Evolutionary conservation across 164 flowering plant species (phyloP), one percentile per base, ranked within the genome.

Genomic region (Tetrastigma voinierianum): DNA sequence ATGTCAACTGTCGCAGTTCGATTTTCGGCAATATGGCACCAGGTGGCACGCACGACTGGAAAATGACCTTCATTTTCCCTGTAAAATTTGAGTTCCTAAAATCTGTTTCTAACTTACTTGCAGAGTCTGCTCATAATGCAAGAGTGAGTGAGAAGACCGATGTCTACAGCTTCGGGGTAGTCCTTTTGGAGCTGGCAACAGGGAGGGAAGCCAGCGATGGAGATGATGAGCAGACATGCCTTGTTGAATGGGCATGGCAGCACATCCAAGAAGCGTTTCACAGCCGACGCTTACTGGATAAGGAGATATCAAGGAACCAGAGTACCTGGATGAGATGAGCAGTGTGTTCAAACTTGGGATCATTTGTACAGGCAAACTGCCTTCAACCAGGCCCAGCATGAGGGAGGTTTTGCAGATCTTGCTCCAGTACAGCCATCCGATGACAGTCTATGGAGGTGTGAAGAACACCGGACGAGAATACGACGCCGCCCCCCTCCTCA

Each of bases 21-120:
- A 76, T n/a, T n/a, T n/a, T 84, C 32, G 96, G 96, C 10, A 88
- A 88, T 80, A 79, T 88, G 10, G 94, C 94, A 47, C 94, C 96
- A 58, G 96, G 96, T 87, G 40, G 6, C 0, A 32, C 6, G 40
- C 40, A 32, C 3, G 40, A 12, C 32, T 16, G 0, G 4, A 16
- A 46, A 15, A 17, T 14, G 53, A 51, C 18, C 53, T 51, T 59
- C 16, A 19, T 40, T 21, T 24, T 47, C 14, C 23, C 9, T 23
- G 16, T 10, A 25, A 52, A 60, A 11, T 0, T 49, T 32, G 0
- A 2, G 17, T 13, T 23, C n/a, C n/a, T 20, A 63, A 8, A 18
- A 16, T 21, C 2, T 47, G 0, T 9, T 45, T 46, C 15, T 21
- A 0, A 51, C 46, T 47, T 44, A 17, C n/a, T 15, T 72, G 55